Evolutionary conservation across 352 stramenopile species (phyloP).

Genomic region (Globisporangium mamillatum): DNA sequence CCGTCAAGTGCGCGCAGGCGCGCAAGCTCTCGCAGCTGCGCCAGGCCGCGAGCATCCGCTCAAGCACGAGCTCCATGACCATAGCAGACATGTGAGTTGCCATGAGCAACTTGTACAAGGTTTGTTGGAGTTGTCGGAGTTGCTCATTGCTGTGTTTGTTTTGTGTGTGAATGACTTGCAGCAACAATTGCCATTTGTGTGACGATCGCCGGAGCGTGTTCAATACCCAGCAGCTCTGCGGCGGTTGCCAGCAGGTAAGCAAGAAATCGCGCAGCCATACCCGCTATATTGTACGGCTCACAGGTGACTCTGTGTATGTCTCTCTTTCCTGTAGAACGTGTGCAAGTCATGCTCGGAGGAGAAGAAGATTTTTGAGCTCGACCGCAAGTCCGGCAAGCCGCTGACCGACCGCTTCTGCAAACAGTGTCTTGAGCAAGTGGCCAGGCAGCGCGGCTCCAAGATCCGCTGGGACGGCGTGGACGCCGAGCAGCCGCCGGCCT

Average conservation of each 20-base stretch:
- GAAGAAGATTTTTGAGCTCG: constrained; percentile 43
- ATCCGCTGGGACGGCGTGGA: constrained; percentile 13
- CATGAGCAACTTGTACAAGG: not conserved
- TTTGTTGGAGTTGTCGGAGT: not conserved
- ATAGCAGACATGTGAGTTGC: not conserved
- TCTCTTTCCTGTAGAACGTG: constrained; percentile 24
- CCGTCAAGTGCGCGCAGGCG: constrained; percentile 25
- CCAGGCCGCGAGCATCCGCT: not conserved
- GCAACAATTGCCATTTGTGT: constrained; percentile 9
- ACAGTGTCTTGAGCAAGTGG: constrained; percentile 30
- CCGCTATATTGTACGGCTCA: not conserved
- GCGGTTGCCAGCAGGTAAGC: constrained; percentile 29
- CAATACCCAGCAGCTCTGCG: constrained; percentile 13
- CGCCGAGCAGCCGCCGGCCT: constrained; percentile 13
- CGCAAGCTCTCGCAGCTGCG: constrained; percentile 11
- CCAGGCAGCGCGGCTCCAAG: constrained; percentile 10
- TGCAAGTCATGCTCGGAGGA: constrained; percentile 49
- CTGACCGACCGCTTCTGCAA: constrained; percentile 47
- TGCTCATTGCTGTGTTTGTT: not conserved
- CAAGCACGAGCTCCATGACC: not conserved
- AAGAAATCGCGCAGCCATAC: not conserved
- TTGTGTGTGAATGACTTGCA: constrained; percentile 18
- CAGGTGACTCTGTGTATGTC: not conserved
- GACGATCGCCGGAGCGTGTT: constrained; percentile 2
- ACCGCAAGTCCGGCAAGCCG: constrained; percentile 29